Percentiles rank a stretch among this genome's conserved stretches.
phyloP scores from a whole-genome alignment of 768 basidiomycete genomes.

The Gyrodon lividus region DNA sequence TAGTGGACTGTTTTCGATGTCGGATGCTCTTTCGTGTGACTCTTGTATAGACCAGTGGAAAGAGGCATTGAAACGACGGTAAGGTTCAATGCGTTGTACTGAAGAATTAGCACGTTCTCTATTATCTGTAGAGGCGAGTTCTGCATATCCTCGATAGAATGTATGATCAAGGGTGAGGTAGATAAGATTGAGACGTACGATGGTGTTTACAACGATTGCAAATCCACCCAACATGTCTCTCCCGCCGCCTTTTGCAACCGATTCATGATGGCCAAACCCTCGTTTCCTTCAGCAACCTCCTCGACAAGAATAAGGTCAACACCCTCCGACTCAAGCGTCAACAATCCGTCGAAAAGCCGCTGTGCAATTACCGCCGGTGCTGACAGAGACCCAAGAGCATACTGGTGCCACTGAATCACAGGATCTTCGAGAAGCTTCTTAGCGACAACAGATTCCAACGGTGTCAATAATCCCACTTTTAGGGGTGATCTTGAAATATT shows the following conservation, averaged over 20 bases:
- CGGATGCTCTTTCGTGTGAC: not conserved
- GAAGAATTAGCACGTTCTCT: not conserved
- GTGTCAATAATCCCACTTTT: slow-evolving; percentile 69
- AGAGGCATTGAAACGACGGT: not conserved
- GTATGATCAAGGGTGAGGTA: not conserved
- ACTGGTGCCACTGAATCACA: slow-evolving; percentile 56
- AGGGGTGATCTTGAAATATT: slow-evolving; percentile 1
- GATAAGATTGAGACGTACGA: slow-evolving; percentile 12
- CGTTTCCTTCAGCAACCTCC: slow-evolving; percentile 72
- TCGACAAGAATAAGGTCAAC: slow-evolving; percentile 86
- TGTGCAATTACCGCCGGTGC: slow-evolving; percentile 73
- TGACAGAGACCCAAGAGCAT: slow-evolving; percentile 46
- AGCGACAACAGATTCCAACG: slow-evolving; percentile 52
- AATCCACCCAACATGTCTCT: slow-evolving; percentile 38
- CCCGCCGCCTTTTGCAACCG: slow-evolving; percentile 87
- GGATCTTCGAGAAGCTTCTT: slow-evolving; percentile 27
- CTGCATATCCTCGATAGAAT: not conserved
- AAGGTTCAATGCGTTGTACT: not conserved
- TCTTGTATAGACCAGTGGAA: not conserved
- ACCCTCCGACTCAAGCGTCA: slow-evolving; percentile 72
- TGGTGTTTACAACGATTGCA: slow-evolving; percentile 12
- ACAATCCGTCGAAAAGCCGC: slow-evolving; percentile 82
- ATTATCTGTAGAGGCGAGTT: not conserved
- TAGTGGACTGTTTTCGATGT: too few relatives aligned
- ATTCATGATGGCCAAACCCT: slow-evolving; percentile 95